Evolutionary conservation across 371 early-diverging fungal species (phyloP).

Genomic region (Apophysomyces trapeziformis): DNA sequence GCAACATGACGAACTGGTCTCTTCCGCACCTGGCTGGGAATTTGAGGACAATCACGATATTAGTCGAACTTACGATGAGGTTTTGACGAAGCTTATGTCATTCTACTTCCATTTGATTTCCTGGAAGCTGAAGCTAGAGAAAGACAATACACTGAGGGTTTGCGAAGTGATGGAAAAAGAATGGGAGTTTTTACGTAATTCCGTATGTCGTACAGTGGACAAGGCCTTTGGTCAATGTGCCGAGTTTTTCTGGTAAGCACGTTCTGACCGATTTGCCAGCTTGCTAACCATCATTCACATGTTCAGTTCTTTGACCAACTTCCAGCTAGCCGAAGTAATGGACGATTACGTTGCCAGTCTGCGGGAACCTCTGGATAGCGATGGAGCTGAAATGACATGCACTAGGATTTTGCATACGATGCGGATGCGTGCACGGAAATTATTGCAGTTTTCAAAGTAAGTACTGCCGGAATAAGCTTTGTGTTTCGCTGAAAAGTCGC

Average conservation of each 20-base stretch:
- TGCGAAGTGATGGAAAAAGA: slow-evolving; percentile 83
- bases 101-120: slow-evolving; percentile 80
- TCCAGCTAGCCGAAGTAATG: slow-evolving; percentile 49
- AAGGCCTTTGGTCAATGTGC: slow-evolving; percentile 78
- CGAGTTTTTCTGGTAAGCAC: slow-evolving; percentile 70
- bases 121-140: slow-evolving; percentile 65
- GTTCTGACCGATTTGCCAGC: slow-evolving; percentile 3
- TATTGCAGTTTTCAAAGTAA: slow-evolving; percentile 66
- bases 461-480: background rate
- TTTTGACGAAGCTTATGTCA: slow-evolving; percentile 71
- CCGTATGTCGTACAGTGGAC: slow-evolving; percentile 68
- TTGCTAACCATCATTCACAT: background rate
- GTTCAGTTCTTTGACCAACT: slow-evolving; percentile 44
- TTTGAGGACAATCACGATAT: slow-evolving; percentile 56
- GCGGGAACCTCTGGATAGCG: slow-evolving; percentile 25
- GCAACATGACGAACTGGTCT: slow-evolving; percentile 66
- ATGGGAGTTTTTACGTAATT: slow-evolving; percentile 72
- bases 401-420: slow-evolving; percentile 66
- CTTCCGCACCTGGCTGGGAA: slow-evolving; percentile 73
- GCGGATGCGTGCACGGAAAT: slow-evolving; percentile 66
- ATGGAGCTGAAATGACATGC: slow-evolving; percentile 32
- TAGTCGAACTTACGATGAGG: slow-evolving; percentile 66
- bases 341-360: slow-evolving; percentile 47
- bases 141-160: slow-evolving; percentile 67
- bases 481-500: no score